These are phyloP conservation scores for Gnomoniopsis smithogilvyi DNA, from an alignment of 2,329 filamentous ascomycete genomes.

Conservation along the genomic window DNA sequence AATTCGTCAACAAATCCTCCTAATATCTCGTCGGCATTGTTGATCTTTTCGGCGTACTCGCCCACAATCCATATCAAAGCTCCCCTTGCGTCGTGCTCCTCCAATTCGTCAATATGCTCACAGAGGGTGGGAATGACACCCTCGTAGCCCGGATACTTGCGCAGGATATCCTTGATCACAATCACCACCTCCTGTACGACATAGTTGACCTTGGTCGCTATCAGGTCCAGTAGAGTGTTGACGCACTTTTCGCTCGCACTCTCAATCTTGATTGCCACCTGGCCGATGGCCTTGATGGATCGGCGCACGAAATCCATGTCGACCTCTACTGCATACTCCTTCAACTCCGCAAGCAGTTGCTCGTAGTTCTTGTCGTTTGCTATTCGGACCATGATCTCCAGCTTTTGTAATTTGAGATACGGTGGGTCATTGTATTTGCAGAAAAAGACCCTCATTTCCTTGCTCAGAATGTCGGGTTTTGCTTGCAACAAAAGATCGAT, in stretches of 20 bases:
- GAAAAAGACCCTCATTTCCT: slow-evolving; percentile 97
- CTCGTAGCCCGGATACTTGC: slow-evolving; percentile 96
- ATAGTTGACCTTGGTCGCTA: slow-evolving; percentile 97
- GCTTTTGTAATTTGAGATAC: slow-evolving; percentile 95
- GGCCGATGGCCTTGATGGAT: slow-evolving; percentile 92
- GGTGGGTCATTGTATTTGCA: slow-evolving; percentile 99
- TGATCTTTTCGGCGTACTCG: slow-evolving; percentile 99
- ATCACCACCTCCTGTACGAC: slow-evolving; percentile 97
- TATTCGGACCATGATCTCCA: slow-evolving; percentile 99
- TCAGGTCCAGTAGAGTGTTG: slow-evolving; percentile 86
- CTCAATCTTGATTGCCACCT: slow-evolving; percentile 98
- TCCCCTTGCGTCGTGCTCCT: slow-evolving; percentile 87
- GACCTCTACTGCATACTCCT: slow-evolving; percentile 96
- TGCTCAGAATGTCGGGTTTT: slow-evolving; percentile 93
- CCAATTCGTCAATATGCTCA: slow-evolving; percentile 93
- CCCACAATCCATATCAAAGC: slow-evolving; percentile 98
- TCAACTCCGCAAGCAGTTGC: slow-evolving; percentile 87
- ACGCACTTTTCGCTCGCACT: slow-evolving; percentile 93
- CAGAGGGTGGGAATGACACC: slow-evolving; percentile 96
- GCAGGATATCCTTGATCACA: slow-evolving; percentile 98
- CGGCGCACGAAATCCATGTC: slow-evolving; percentile 98
- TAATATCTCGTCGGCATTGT: slow-evolving; percentile 94
- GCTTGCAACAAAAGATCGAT: slow-evolving; percentile 95
- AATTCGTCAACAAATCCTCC: slow-evolving; percentile 90
- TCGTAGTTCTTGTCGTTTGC: slow-evolving; percentile 96